Base-by-base conservation (phyloP, 164 flowering plant species). In the Sextonia rubra region DNA sequence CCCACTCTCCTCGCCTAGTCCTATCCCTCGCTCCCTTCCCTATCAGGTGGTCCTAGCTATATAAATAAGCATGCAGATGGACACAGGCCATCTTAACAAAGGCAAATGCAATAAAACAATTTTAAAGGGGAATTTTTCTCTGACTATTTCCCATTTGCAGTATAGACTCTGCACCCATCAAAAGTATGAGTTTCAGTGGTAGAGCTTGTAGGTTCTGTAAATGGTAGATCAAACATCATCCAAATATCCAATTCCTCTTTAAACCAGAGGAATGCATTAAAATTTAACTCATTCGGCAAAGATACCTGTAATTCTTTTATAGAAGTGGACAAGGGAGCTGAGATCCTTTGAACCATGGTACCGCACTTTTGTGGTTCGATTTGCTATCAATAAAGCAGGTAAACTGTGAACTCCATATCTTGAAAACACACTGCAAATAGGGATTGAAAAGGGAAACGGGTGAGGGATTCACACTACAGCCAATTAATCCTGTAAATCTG, bases 351-450 rank as follows among this genome's bases (percentile, higher is more conserved):
- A 79, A 65, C 97, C 98, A 1, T 64, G 27, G 27, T 64, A 27
- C 17, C 47, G 37, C 67, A 83, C 77, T 71, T 69, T 82, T 66
- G 85, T 80, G 58, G 90, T 84, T 76, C 81, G 86, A 72, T 86
- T 87, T 64, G 85, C 82, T 48, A 94, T 61, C 73, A 94, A 70
- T 60, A 94, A 74, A 7, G 95, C 75, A 0, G 98, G 98, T 71
- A 92, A 73, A 79, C 97, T 91, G 75, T 86, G 98, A 65, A 91
- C 77, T 52, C 97, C 98, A 84, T 90, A 88, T 75, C 90, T 91
- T 68, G 98, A 94, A 66, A 91, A 86, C 8, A 91, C 75, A 74
- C 98, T 94, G 91, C 71, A 84, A 66, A 15, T 44, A 9, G n/a
- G n/a, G n/a, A 20, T 7, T 17, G 18, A 26, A 27, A 15, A 17